These are phyloP conservation scores for Daldinia sp. DNA, from an alignment of 2,329 filamentous ascomycete genomes.

Conservation along the genomic window DNA sequence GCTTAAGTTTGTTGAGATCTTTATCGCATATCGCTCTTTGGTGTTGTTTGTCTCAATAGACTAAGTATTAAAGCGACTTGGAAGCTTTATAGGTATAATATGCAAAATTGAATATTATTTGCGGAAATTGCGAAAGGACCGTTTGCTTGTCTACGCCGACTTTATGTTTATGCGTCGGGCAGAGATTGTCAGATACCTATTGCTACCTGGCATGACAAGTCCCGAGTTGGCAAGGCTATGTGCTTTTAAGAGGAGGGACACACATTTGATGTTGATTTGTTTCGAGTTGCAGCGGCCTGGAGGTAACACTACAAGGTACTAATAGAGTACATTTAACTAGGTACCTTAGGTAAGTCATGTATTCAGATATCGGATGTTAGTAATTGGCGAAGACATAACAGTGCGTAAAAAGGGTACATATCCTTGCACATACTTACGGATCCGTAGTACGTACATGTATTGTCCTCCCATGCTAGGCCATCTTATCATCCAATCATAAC, in stretches of 20 bases:
- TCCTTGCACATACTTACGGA: no score
- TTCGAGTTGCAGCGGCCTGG: background rate
- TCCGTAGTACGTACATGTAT: no score
- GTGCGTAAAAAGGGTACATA: background rate
- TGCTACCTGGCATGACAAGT: background rate
- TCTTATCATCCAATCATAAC: background rate
- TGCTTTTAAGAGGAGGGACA: constrained; percentile 6
- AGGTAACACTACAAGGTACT: constrained; percentile 13
- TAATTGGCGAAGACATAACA: constrained; percentile 14
- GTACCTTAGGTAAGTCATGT: constrained; percentile 3
- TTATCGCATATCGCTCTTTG: background rate
- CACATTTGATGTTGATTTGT: background rate
- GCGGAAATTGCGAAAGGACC: background rate
- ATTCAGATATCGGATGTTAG: constrained; percentile 29
- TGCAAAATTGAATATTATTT: background rate
- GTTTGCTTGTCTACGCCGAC: background rate
- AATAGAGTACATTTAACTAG: background rate
- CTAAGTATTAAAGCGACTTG: background rate
- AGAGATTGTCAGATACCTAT: background rate
- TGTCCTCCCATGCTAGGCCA: background rate
- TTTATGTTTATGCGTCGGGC: background rate
- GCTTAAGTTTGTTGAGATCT: background rate
- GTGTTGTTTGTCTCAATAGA: background rate
- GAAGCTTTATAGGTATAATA: background rate
- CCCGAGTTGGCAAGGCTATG: background rate